These are phyloP conservation scores for Suillus ampliporus DNA, from an alignment of 768 basidiomycete species.

Conservation along the genomic window DNA sequence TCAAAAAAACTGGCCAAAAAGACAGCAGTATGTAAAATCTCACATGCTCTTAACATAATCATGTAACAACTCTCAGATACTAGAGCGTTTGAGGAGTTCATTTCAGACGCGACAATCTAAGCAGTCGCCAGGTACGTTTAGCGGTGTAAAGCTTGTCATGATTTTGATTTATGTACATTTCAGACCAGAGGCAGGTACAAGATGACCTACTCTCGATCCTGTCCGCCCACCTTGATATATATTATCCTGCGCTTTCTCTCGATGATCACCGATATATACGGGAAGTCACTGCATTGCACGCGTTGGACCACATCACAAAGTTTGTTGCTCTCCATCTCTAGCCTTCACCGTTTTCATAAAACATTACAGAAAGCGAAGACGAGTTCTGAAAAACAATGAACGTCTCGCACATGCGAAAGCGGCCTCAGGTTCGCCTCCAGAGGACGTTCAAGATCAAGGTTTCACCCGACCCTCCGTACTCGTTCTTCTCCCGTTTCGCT, in stretches of 20 bases:
- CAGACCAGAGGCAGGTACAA: constrained; percentile 62
- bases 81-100: constrained; percentile 59
- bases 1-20: constrained; percentile 31
- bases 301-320: constrained; percentile 91
- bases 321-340: constrained; percentile 34
- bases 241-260: constrained; percentile 67
- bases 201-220: constrained; percentile 70
- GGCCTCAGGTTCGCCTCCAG: constrained; percentile 58
- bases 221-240: constrained; percentile 77
- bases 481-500: constrained; percentile 92
- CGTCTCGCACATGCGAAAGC: constrained; percentile 78
- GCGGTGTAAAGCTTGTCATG: background rate
- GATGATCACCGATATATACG: constrained; percentile 67
- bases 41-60: background rate
- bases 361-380: constrained; percentile 79
- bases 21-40: constrained; percentile 24
- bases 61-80: constrained; percentile 45
- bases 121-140: constrained; percentile 52
- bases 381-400: constrained; percentile 93
- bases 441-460: constrained; percentile 93
- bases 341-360: constrained; percentile 1
- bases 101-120: constrained; percentile 61
- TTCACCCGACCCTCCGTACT: constrained; percentile 96
- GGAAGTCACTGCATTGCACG: constrained; percentile 78
- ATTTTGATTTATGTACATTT: constrained; percentile 15